Evolutionary conservation across 2,329 filamentous ascomycete genomes (phyloP).

Genomic region (Tolypocladium endophyticum): DNA sequence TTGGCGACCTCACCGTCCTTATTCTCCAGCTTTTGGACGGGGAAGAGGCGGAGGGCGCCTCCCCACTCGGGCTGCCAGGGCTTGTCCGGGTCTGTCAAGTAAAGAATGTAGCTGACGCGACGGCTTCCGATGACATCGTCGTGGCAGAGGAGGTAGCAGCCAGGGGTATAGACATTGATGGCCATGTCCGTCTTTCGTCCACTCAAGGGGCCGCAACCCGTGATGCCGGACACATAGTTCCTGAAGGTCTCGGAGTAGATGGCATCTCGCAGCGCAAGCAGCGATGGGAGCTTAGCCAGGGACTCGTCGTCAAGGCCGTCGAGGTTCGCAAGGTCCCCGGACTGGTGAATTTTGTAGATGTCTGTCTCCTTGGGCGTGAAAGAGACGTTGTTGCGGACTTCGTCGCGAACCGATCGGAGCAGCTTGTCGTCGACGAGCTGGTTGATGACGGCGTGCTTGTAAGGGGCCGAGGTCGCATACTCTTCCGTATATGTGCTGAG

Average conservation of each 20-base stretch:
- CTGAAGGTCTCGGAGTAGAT: conserved; percentile 87
- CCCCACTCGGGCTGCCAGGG: conserved; percentile 91
- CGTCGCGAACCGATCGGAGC: conserved; percentile 74
- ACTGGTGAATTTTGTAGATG: conserved; percentile 99
- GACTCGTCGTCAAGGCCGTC: conserved; percentile 85
- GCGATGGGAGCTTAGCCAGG: conserved; percentile 73
- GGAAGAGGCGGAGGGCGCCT: conserved; percentile 80
- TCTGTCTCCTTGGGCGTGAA: conserved; percentile 99
- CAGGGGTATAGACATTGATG: conserved; percentile 95
- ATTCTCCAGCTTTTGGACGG: conserved; percentile 48
- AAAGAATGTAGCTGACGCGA: conserved; percentile 92
- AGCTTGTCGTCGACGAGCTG: conserved; percentile 70
- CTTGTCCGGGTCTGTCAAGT: conserved; percentile 83
- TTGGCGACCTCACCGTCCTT: conserved; percentile 65
- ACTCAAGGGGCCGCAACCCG: conserved; percentile 75
- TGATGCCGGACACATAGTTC: conserved; percentile 78
- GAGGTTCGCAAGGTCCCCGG: conserved; percentile 90
- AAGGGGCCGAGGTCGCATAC: conserved; percentile 58
- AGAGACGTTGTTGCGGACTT: conserved; percentile 82
- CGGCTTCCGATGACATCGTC: conserved; percentile 98
- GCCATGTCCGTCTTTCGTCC: conserved; percentile 98
- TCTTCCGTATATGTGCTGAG: conserved; percentile 48
- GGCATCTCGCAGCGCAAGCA: conserved; percentile 87
- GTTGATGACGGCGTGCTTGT: conserved; percentile 87
- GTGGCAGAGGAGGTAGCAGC: conserved; percentile 90